Conservation (phyloP, 805 yeast species). For the Debaryomyces tyrocola region DNA sequence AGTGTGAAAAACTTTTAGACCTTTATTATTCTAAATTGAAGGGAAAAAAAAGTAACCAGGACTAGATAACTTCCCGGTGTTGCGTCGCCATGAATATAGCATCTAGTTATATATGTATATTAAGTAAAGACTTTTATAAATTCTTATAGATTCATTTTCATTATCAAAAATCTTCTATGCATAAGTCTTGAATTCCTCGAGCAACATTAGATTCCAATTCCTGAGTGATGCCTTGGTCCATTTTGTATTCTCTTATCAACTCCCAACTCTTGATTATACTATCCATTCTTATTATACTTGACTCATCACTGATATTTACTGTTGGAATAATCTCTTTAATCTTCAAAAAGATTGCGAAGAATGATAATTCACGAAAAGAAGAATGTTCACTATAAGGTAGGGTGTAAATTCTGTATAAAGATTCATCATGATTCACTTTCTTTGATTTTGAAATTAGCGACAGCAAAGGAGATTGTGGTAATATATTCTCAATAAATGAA, state of each 20-base stretch:
- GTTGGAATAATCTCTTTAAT: slow-evolving; percentile 71
- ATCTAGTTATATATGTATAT: not conserved
- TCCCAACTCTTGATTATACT: slow-evolving; percentile 35
- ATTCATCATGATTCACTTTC: slow-evolving; percentile 18
- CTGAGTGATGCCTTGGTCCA: not conserved
- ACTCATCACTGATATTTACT: slow-evolving; percentile 48
- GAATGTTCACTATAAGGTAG: slow-evolving; percentile 96
- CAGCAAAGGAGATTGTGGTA: slow-evolving; percentile 22
- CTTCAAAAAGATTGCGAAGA: slow-evolving; percentile 56
- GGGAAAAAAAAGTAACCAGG: slow-evolving; percentile 2
- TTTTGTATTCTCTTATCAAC: slow-evolving; percentile 13
- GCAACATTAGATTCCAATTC: not conserved
- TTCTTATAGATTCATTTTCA: too few species aligned
- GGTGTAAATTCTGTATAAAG: slow-evolving; percentile 47
- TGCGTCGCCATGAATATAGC: too few species aligned
- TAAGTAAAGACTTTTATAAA: not conserved
- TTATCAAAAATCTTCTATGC: slow-evolving; percentile 16
- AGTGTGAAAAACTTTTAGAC: slow-evolving; percentile 54
- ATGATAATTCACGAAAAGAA: slow-evolving; percentile 75
- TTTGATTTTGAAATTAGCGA: slow-evolving; percentile 9
- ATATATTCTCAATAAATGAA: slow-evolving; percentile 27
- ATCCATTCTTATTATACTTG: slow-evolving; percentile 27
- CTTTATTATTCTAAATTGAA: slow-evolving; percentile 13
- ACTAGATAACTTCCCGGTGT: too few species aligned
- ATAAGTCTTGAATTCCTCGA: slow-evolving; percentile 8